phyloP scores from a whole-genome alignment of 768 basidiomycete species.

The Mycena vitilis region DNA sequence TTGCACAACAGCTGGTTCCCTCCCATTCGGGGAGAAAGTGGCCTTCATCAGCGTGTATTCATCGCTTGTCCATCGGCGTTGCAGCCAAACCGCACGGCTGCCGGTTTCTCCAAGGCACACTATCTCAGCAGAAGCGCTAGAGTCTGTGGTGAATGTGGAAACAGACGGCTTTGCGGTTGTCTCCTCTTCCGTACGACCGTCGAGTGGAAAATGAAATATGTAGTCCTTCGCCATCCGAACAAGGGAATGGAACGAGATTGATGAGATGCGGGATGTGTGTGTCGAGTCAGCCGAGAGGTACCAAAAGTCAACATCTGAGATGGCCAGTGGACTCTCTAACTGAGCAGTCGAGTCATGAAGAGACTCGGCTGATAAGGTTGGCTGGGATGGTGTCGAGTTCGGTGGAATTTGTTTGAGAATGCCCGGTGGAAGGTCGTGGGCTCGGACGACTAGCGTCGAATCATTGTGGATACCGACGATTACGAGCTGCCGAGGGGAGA shows the following conservation, averaged over 20 bases:
- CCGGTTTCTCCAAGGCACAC: conserved; percentile 57
- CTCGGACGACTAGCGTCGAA: conserved; percentile 44
- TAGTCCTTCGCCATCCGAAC: conserved; percentile 35
- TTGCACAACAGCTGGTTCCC: conserved; percentile 42
- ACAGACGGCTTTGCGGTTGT: background rate
- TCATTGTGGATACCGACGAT: conserved; percentile 45
- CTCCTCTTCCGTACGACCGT: background rate
- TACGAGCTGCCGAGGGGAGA: conserved; percentile 45
- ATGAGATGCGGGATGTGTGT: conserved; percentile 31
- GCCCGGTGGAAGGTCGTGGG: conserved; percentile 44
- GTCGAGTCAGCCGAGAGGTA: conserved; percentile 35
- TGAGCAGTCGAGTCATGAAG: conserved; percentile 23
- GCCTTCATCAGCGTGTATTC: conserved; percentile 63
- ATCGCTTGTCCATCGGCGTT: conserved; percentile 61
- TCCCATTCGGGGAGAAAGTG: conserved; percentile 47
- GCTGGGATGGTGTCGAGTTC: conserved; percentile 3
- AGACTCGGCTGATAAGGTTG: conserved; percentile 4
- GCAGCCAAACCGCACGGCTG: conserved; percentile 63
- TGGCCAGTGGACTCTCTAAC: conserved; percentile 24
- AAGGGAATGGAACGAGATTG: conserved; percentile 39
- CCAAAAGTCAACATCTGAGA: conserved; percentile 36
- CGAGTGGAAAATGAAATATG: conserved; percentile 37
- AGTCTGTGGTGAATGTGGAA: conserved; percentile 40
- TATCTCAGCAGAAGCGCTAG: conserved; percentile 44
- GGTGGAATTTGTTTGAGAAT: background rate